phyloP scores from a whole-genome alignment of 2,329 filamentous ascomycete species.

The Emmonsia crescens region DNA sequence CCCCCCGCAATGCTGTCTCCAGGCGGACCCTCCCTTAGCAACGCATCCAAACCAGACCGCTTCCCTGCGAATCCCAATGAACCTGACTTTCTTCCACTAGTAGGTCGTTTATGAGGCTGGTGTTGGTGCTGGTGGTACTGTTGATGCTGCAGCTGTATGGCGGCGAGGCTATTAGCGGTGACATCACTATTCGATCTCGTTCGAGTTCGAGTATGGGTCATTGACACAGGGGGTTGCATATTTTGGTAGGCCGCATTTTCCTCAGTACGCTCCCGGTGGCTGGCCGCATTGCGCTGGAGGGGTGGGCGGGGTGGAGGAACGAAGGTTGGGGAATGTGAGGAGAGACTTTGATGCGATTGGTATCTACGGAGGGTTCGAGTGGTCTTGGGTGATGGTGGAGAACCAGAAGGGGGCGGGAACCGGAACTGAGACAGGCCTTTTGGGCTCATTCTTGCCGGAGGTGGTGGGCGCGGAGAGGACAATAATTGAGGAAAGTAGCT shows the following conservation, averaged over 20 bases:
- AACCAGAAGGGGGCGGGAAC: conserved; percentile 19
- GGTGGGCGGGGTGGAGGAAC: conserved; percentile 52
- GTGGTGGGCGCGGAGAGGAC: neutral
- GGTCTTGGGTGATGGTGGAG: conserved; percentile 49
- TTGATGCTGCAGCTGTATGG: conserved; percentile 13
- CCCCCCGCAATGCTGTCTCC: conserved; percentile 48
- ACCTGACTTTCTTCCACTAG: conserved; percentile 35
- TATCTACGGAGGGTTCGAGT: conserved; percentile 60
- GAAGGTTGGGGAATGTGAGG: conserved; percentile 42
- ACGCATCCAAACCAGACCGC: conserved; percentile 53
- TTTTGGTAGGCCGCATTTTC: conserved; percentile 15
- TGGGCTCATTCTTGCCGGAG: conserved; percentile 15
- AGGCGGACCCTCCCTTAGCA: conserved; percentile 70
- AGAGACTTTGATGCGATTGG: conserved; percentile 61
- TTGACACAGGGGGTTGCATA: conserved; percentile 15
- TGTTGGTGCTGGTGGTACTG: neutral
- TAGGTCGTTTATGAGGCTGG: conserved; percentile 5
- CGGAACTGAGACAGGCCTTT: conserved; percentile 15
- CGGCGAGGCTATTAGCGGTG: conserved; percentile 30
- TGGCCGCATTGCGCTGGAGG: conserved; percentile 21
- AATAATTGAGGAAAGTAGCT: conserved; percentile 9
- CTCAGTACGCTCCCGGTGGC: conserved; percentile 12
- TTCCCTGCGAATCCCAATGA: conserved; percentile 33
- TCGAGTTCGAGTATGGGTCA: conserved; percentile 35
- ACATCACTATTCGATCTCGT: conserved; percentile 65